phyloP scores from a whole-genome alignment of 2,329 filamentous ascomycete species.

The Trichoderma atroviride region DNA sequence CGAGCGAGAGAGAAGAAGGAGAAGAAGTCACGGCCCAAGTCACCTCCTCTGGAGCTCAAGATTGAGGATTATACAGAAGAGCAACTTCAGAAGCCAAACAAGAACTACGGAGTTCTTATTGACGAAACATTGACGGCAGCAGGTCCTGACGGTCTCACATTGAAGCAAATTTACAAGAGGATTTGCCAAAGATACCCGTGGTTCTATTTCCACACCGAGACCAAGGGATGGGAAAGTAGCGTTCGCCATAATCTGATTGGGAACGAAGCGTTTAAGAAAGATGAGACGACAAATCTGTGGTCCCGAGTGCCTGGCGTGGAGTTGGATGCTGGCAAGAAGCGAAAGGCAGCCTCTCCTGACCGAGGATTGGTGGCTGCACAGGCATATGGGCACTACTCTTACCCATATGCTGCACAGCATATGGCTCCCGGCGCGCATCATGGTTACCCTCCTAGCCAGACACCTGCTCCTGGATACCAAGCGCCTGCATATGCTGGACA shows the following conservation, averaged over 20 bases:
- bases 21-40: slow-evolving; percentile 61
- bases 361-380: slow-evolving; percentile 46
- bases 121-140: slow-evolving; percentile 61
- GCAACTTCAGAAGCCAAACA: slow-evolving; percentile 62
- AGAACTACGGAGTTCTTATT: slow-evolving; percentile 64
- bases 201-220: slow-evolving; percentile 62
- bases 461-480: slow-evolving; percentile 40
- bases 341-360: slow-evolving; percentile 58
- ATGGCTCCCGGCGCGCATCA: slow-evolving; percentile 38
- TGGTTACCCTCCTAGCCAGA: slow-evolving; percentile 42
- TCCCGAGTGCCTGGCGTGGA: slow-evolving; percentile 60
- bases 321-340: slow-evolving; percentile 63
- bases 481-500: slow-evolving; percentile 40
- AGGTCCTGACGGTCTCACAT: slow-evolving; percentile 55
- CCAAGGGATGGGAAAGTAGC: slow-evolving; percentile 67
- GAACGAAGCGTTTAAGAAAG: slow-evolving; percentile 63
- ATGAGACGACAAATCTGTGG: slow-evolving; percentile 60
- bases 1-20: slow-evolving; percentile 61
- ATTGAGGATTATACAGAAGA: slow-evolving; percentile 60
- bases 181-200: slow-evolving; percentile 61
- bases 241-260: slow-evolving; percentile 66
- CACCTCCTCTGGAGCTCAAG: slow-evolving; percentile 60
- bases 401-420: slow-evolving; percentile 41
- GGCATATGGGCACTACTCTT: slow-evolving; percentile 43
- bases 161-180: slow-evolving; percentile 66